Base-by-base conservation (phyloP, 768 basidiomycete genomes). In the Galerina sulciceps region DNA sequence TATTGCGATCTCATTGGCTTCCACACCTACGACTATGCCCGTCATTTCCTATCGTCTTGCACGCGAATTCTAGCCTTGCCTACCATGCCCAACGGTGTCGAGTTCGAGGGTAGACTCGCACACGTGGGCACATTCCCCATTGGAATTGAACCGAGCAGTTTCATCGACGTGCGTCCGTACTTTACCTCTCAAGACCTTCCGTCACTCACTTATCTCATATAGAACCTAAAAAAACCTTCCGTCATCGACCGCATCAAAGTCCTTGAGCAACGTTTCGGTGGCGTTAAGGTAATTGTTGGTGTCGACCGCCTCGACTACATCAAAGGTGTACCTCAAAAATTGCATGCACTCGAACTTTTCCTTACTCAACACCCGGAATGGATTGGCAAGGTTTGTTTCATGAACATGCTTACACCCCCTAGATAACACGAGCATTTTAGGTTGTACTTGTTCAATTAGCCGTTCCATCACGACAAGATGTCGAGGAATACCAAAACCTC, bases 51-150 rank as follows among this genome's bases (percentile, higher is more conserved):
- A 48, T 99, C 96, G 8, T 96, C 94, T 42, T 98, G 96, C 75
- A 98, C 97, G 2, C 91, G 97, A 44, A 96, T 99, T 64, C 87
- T 99, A 38, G 91, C 90, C 35, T 83, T 99, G 34, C 89, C 94
- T 13, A 99, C 97, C 1, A 94, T 97, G 91, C 97, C 97, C 3
- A 99, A 99, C 71, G 94, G 96, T 43, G 93, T 99, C 64, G 93
- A 97, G 70, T 95, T 97, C 66, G 93, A 94, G 69, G 95, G 96
- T 40, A 89, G 95, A 36, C 85, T 97, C 57, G 95, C 94, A 18
- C 94, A 97, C 65, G 96, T 99, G 62, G 97, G 97, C 44, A 99
- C 97, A 1, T 99, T 96, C 82, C 97, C 97, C 15, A 99, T 99
- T 68, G 97, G 97, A 60, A 99, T 99, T 63, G 97, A 99, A 69